Evolutionary conservation across 768 basidiomycete species (phyloP), one percentile per base, ranked within the genome.

Genomic region (Fomitopsis pulvina): DNA sequence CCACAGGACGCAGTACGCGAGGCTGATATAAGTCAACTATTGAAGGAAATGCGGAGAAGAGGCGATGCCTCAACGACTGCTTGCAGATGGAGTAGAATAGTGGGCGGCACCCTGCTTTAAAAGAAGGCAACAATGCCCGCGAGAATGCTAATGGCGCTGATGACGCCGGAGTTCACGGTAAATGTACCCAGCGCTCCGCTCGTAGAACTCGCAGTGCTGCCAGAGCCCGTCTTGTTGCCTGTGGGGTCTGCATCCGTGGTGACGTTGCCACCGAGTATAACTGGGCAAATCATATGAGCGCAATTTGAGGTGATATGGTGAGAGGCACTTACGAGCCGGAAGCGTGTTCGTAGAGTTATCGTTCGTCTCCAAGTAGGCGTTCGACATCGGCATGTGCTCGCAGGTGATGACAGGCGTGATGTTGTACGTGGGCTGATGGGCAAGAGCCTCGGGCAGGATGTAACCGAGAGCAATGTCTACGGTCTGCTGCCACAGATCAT

Each of bases 381-480:
- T 79, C 18, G 65, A 54, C 16, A 82, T 56, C 12, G 71, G 64
- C 63, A 73, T 69, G 61, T 80, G 75, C 54, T 86, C 59, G 71
- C 92, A 96, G 2, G 66, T 54, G 50, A 83, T 71, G 62, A 94
- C 85, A 16, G 87, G 83, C 66, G 78, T 68, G 52, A 94, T 83
- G 41, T 72, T 78, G 71, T 90, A 83, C 16, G 69, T 48, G 18
- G 81, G 82, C 30, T 75, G 68, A 62, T 77, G 78, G 3, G 83
- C 81, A 52, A 90, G 69, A 5, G 87, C 91, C 60, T 83, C 80
- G 2, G 91, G 91, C 14, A 92, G 75, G 60, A 92, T 81, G 70
- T 92, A 92, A 30, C 87, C 89, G 32, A 85, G 85, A 3, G 91
- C 90, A 20, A 93, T 75, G 52, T 92, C 86, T 39, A 92, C 90